Conservation (phyloP, 108 stramenopile genomes). For the Nitzschia putrida region DNA sequence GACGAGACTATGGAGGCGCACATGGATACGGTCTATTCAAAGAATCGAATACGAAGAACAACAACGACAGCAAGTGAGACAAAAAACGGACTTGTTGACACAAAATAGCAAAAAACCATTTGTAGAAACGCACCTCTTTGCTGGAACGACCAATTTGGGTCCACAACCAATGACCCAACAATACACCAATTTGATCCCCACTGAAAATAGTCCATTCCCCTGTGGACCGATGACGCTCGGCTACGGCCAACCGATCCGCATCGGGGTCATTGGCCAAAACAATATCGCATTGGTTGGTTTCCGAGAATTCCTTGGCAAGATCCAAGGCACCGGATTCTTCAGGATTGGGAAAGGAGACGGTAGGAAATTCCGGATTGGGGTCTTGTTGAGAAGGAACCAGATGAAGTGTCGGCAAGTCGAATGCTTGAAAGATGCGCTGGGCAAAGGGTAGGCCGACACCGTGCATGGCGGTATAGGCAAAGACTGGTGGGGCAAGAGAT, state of each 20-base stretch:
- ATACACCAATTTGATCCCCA: slow-evolving; percentile 94
- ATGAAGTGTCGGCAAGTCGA: slow-evolving; percentile 75
- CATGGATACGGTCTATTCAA: slow-evolving; percentile 75
- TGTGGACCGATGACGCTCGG: slow-evolving; percentile 66
- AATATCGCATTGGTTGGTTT: slow-evolving; percentile 62
- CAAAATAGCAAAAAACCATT: not conserved
- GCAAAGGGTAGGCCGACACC: slow-evolving; percentile 88
- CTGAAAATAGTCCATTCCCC: slow-evolving; percentile 90
- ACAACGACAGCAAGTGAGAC: not conserved
- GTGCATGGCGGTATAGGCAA: slow-evolving; percentile 97
- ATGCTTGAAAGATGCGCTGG: slow-evolving; percentile 63
- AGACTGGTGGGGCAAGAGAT: slow-evolving; percentile 18
- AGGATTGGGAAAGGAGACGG: slow-evolving; percentile 95
- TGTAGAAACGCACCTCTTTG: slow-evolving; percentile 49
- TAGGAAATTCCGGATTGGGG: slow-evolving; percentile 93
- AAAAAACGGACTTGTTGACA: not conserved
- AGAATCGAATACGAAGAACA: not conserved
- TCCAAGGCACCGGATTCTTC: slow-evolving; percentile 96
- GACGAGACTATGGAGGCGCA: slow-evolving; percentile 94
- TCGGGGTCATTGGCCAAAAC: slow-evolving; percentile 98
- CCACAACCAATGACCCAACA: slow-evolving; percentile 93
- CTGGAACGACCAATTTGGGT: slow-evolving; percentile 61
- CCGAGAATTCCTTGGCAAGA: slow-evolving; percentile 78
- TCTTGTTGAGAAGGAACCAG: slow-evolving; percentile 75
- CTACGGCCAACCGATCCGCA: slow-evolving; percentile 95